These are phyloP conservation scores for Schizosaccharomyces octosporus DNA, from an alignment of 805 yeast species.

Conservation along the genomic window DNA sequence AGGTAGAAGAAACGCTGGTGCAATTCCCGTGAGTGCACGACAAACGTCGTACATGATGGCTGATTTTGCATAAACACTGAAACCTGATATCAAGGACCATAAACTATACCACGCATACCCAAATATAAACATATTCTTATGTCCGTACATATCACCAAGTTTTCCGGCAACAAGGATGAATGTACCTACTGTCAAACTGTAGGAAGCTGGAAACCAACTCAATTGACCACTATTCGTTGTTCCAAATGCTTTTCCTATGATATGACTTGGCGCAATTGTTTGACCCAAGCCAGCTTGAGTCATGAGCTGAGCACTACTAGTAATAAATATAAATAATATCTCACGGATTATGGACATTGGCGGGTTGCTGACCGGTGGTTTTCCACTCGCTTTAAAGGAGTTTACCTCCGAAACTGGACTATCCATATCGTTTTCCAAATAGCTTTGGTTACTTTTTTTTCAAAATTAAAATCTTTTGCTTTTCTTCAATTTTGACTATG, in stretches of 20 bases:
- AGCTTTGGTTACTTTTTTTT: too few relatives aligned
- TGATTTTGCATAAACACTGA: constrained; percentile 27
- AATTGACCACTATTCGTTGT: constrained; percentile 15
- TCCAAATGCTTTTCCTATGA: constrained; percentile 14
- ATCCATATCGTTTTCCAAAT: too few relatives aligned
- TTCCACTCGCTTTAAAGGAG: too few relatives aligned
- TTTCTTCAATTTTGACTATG: too few relatives aligned
- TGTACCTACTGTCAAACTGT: constrained; percentile 47
- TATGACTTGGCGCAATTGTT: constrained; percentile 12
- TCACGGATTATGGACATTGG: constrained; percentile 5
- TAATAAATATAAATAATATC: constrained; percentile 10
- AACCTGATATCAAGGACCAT: constrained; percentile 38
- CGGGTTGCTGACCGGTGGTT: too few relatives aligned
- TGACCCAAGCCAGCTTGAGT: constrained; percentile 19
- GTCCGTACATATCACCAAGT: constrained; percentile 48
- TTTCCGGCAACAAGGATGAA: constrained; percentile 45
- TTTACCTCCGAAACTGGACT: too few relatives aligned
- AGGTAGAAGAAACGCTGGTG: constrained; percentile 35
- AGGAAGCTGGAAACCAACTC: constrained; percentile 48
- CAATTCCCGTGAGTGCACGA: constrained; percentile 42
- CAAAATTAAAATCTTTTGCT: too few relatives aligned
- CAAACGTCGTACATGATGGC: constrained; percentile 14
- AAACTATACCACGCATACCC: constrained; percentile 33
- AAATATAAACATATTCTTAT: constrained; percentile 25
- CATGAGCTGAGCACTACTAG: constrained; percentile 15